phyloP scores from a whole-genome alignment of 495 filamentous ascomycete species.

The Aspergillus wentii region DNA sequence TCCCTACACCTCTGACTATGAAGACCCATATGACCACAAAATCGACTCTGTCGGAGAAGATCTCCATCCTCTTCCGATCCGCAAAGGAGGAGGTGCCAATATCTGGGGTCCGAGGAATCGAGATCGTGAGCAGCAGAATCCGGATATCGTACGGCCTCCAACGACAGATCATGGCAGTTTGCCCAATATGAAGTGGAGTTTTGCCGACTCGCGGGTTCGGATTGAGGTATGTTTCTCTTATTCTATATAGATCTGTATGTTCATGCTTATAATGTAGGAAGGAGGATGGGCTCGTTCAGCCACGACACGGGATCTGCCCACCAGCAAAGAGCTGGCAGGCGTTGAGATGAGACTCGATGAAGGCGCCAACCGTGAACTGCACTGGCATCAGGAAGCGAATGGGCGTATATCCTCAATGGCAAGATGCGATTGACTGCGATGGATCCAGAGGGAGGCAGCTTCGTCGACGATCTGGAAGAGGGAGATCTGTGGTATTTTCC shows the following conservation, averaged over 20 bases:
- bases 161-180: slow-evolving; percentile 60
- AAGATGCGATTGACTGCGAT: slow-evolving; percentile 58
- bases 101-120: slow-evolving; percentile 62
- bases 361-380: slow-evolving; percentile 66
- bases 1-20: slow-evolving; percentile 35
- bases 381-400: slow-evolving; percentile 74
- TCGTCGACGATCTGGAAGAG: slow-evolving; percentile 63
- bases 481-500: slow-evolving; percentile 76
- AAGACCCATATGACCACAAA: slow-evolving; percentile 44
- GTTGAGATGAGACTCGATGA: slow-evolving; percentile 65
- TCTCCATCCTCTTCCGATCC: slow-evolving; percentile 58
- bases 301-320: slow-evolving; percentile 54
- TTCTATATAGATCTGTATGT: no score
- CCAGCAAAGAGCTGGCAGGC: slow-evolving; percentile 56
- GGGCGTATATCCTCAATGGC: slow-evolving; percentile 62
- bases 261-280: slow-evolving; percentile 37
- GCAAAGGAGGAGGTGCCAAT: slow-evolving; percentile 58
- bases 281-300: slow-evolving; percentile 67
- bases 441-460: slow-evolving; percentile 63
- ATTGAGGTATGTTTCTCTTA: slow-evolving; percentile 46
- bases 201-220: slow-evolving; percentile 61
- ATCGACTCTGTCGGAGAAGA: slow-evolving; percentile 54
- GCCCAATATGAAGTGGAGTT: slow-evolving; percentile 62
- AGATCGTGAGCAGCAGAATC: slow-evolving; percentile 57
- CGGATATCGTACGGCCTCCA: slow-evolving; percentile 59